phyloP scores from a whole-genome alignment of 495 filamentous ascomycete genomes.

The Glarea lozoyensis region DNA sequence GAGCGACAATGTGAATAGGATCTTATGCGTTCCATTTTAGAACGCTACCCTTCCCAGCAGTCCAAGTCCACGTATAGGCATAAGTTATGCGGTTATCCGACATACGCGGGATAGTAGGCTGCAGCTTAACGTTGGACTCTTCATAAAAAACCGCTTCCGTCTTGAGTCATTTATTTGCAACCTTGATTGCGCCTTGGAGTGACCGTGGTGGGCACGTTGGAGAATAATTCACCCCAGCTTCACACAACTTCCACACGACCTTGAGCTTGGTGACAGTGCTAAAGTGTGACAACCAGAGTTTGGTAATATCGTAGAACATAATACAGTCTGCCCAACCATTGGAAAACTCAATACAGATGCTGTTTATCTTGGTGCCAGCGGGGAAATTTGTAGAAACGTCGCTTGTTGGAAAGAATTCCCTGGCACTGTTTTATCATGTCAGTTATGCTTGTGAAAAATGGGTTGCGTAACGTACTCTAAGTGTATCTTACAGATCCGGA shows the following conservation, averaged over 20 bases:
- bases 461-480: neutral
- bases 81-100: neutral
- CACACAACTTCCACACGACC: neutral
- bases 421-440: neutral
- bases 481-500: neutral
- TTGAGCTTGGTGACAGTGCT: neutral
- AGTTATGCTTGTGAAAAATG: neutral
- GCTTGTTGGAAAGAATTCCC: neutral
- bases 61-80: neutral
- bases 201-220: neutral
- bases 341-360: neutral
- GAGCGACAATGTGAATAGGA: too few species aligned
- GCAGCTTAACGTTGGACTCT: neutral
- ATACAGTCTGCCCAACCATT: neutral
- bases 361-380: neutral
- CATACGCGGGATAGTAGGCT: neutral
- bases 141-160: neutral
- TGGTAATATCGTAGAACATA: neutral
- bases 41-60: neutral
- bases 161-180: conserved; percentile 1
- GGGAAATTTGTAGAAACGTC: neutral
- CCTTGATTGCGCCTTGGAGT: neutral
- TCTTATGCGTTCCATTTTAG: neutral
- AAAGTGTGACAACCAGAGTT: neutral
- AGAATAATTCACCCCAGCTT: neutral